Conservation (phyloP, 495 filamentous ascomycete genomes). For the Beverwykella pulmonaria region DNA sequence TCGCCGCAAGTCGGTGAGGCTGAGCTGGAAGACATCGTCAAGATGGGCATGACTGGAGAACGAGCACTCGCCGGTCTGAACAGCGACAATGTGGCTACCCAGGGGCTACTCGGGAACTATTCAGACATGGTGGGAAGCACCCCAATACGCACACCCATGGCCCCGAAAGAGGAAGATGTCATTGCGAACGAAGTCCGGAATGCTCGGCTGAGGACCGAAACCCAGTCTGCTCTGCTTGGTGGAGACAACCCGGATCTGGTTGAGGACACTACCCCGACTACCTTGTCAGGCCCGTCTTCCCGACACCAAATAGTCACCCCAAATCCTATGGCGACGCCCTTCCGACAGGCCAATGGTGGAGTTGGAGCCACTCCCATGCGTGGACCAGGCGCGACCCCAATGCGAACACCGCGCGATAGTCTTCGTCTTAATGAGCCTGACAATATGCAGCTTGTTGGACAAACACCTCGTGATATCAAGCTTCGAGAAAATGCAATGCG, state of each 20-base stretch:
- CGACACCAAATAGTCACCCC: constrained; percentile 82
- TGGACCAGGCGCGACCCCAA: constrained; percentile 76
- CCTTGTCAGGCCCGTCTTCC: constrained; percentile 81
- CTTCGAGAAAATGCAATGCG: constrained; percentile 71
- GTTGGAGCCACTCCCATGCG: constrained; percentile 72
- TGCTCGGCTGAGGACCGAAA: constrained; percentile 88
- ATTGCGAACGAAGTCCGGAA: constrained; percentile 97
- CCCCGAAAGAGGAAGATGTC: constrained; percentile 88
- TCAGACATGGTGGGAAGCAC: constrained; percentile 75
- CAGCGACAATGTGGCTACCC: constrained; percentile 83
- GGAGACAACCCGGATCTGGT: constrained; percentile 91
- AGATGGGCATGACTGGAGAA: constrained; percentile 95
- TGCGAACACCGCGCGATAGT: constrained; percentile 88
- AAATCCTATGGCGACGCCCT: constrained; percentile 92
- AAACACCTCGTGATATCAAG: constrained; percentile 77
- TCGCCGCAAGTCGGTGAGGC: constrained; percentile 87
- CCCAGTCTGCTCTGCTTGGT: constrained; percentile 91
- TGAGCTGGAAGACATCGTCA: constrained; percentile 96
- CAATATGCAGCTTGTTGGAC: constrained; percentile 68
- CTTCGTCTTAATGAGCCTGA: constrained; percentile 78
- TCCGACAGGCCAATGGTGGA: constrained; percentile 66
- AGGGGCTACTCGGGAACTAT: constrained; percentile 84
- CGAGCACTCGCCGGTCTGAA: constrained; percentile 76
- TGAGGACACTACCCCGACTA: constrained; percentile 78
- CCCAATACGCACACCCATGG: constrained; percentile 88